Evolutionary conservation across 2,329 filamentous ascomycete genomes (phyloP).

Genomic region (Monosporascus cannonballus): DNA sequence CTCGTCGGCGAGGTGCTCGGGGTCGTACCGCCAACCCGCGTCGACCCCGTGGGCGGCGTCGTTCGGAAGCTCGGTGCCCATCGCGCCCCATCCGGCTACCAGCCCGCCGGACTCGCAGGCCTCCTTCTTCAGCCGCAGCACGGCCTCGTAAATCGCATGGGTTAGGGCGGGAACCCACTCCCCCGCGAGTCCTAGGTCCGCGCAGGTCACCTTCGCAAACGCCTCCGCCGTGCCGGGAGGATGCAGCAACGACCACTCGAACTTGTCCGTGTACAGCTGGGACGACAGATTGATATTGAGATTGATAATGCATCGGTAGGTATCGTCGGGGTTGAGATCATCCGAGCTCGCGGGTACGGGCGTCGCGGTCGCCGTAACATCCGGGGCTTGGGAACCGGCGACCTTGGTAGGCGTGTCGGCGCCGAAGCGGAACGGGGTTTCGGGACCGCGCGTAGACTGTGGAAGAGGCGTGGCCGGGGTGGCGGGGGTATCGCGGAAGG

Average conservation of each 20-base stretch:
- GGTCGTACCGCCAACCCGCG: conserved; percentile 93
- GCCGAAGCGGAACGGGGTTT: conserved; percentile 51
- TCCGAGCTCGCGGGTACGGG: conserved; percentile 60
- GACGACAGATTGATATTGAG: conserved; percentile 90
- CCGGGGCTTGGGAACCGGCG: conserved; percentile 38
- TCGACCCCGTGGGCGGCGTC: conserved; percentile 77
- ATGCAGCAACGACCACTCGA: conserved; percentile 93
- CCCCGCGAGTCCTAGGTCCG: conserved; percentile 79
- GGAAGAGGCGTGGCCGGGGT: conserved; percentile 36
- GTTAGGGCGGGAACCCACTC: conserved; percentile 95
- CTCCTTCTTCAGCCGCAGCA: conserved; percentile 89
- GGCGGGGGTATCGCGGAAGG: conserved; percentile 32
- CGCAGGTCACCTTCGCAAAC: conserved; percentile 88
- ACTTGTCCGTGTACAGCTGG: conserved; percentile 90
- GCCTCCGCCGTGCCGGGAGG: conserved; percentile 86
- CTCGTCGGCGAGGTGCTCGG: conserved; percentile 76
- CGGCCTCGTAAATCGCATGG: conserved; percentile 94
- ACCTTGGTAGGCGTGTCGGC: conserved; percentile 44
- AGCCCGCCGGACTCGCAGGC: conserved; percentile 87
- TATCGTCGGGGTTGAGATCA: conserved; percentile 84
- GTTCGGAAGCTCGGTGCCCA: conserved; percentile 72
- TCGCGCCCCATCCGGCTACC: conserved; percentile 65
- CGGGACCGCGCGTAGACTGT: conserved; percentile 40
- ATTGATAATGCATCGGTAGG: conserved; percentile 86
- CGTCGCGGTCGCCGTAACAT: conserved; percentile 65